These are phyloP conservation scores for Globisporangium apiculatum DNA, from an alignment of 352 stramenopile species.

Conservation along the genomic window DNA sequence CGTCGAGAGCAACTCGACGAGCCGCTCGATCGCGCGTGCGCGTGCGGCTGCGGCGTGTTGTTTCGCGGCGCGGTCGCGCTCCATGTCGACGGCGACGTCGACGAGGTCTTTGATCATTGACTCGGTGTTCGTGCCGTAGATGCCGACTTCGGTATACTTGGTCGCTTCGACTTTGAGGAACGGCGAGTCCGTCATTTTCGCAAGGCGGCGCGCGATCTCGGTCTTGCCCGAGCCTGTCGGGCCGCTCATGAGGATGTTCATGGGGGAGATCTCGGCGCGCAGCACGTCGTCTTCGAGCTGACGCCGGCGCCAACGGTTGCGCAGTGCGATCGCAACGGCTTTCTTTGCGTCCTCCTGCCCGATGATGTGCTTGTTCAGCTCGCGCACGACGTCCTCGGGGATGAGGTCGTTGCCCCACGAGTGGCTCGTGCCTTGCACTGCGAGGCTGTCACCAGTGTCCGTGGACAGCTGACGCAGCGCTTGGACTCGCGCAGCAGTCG, in stretches of 20 bases:
- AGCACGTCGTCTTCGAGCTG: constrained; percentile 88
- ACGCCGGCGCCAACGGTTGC: constrained; percentile 95
- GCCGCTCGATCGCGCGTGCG: constrained; percentile 86
- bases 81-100: constrained; percentile 92
- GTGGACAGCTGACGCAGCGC: constrained; percentile 1
- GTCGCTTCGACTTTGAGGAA: constrained; percentile 98
- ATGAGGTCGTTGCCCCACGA: constrained; percentile 48
- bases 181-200: constrained; percentile 95
- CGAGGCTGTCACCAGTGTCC: constrained; percentile 4
- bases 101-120: constrained; percentile 98
- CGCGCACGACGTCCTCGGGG: constrained; percentile 88
- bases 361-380: constrained; percentile 96
- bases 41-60: constrained; percentile 83
- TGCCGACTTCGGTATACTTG: constrained; percentile 99
- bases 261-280: constrained; percentile 90
- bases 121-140: constrained; percentile 97
- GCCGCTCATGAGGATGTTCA: constrained; percentile 99
- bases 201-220: constrained; percentile 96
- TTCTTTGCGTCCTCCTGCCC: constrained; percentile 96
- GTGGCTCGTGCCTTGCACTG: constrained; percentile 5
- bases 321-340: constrained; percentile 96
- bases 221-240: constrained; percentile 98
- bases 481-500: background rate
- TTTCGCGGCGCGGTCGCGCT: constrained; percentile 64
- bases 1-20: constrained; percentile 68